Conservation (phyloP, 768 basidiomycete genomes). For the Tricholoma hemisulphureum region DNA sequence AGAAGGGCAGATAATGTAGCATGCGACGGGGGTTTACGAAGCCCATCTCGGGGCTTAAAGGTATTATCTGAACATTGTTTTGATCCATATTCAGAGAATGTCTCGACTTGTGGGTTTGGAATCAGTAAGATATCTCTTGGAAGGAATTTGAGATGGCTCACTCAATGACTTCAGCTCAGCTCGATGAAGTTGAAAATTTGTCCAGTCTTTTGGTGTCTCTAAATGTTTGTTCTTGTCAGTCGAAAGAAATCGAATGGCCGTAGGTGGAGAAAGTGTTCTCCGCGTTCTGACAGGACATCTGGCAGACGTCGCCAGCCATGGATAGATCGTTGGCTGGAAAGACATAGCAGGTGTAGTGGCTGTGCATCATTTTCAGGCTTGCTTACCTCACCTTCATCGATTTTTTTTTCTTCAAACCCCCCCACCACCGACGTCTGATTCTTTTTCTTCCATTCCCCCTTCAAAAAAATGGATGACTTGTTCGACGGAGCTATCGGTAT, state of each 20-base stretch:
- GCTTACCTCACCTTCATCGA: slow-evolving; percentile 59
- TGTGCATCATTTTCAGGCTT: slow-evolving; percentile 39
- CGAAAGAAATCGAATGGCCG: slow-evolving; percentile 22
- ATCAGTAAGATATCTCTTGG: slow-evolving; percentile 2
- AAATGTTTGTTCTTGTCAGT: slow-evolving; percentile 31
- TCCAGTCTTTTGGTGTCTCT: slow-evolving; percentile 62
- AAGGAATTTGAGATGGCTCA: slow-evolving; percentile 30
- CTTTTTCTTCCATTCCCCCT: slow-evolving; percentile 27
- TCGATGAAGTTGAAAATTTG: slow-evolving; percentile 56
- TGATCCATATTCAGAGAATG: slow-evolving; percentile 74
- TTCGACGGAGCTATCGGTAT: slow-evolving; percentile 98
- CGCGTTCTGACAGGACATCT: slow-evolving; percentile 26
- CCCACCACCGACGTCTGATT: slow-evolving; percentile 36
- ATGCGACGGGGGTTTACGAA: slow-evolving; percentile 65
- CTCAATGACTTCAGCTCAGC: slow-evolving; percentile 56
- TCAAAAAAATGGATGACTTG: slow-evolving; percentile 81
- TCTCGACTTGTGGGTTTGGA: slow-evolving; percentile 45
- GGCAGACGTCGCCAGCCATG: slow-evolving; percentile 36
- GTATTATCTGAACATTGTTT: slow-evolving; percentile 63
- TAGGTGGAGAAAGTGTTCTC: slow-evolving; percentile 10
- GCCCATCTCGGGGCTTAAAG: slow-evolving; percentile 69
- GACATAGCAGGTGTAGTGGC: slow-evolving; percentile 43
- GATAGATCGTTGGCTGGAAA: slow-evolving; percentile 33
- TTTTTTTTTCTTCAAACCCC: slow-evolving; percentile 48
- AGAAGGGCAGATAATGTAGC: slow-evolving; percentile 86